These are phyloP conservation scores for Talaromyces borbonicus DNA, from an alignment of 495 filamentous ascomycete genomes.

Conservation along the genomic window DNA sequence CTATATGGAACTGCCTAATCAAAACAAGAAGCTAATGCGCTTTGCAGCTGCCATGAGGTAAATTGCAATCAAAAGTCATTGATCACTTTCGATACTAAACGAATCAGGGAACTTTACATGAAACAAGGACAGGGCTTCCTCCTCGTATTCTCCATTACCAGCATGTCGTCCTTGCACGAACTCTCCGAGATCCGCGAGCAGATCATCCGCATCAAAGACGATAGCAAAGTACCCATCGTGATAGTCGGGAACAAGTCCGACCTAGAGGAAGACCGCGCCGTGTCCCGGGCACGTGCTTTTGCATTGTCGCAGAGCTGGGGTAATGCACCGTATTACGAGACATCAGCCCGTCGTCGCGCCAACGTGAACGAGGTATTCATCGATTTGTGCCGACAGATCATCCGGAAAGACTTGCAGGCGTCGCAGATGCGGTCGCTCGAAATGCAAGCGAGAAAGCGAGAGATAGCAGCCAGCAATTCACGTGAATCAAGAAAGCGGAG, in stretches of 20 bases:
- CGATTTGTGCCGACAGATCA: slow-evolving; percentile 88
- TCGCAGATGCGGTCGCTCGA: slow-evolving; percentile 34
- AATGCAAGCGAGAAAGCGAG: slow-evolving; percentile 24
- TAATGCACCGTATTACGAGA: slow-evolving; percentile 89
- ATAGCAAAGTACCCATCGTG: slow-evolving; percentile 82
- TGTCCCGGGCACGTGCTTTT: slow-evolving; percentile 76
- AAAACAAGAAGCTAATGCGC: slow-evolving; percentile 21
- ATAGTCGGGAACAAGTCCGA: slow-evolving; percentile 98
- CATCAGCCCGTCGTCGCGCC: slow-evolving; percentile 69
- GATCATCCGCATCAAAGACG: slow-evolving; percentile 95
- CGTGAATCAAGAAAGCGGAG: slow-evolving; percentile 25
- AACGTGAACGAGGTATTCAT: slow-evolving; percentile 96
- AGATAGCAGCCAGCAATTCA: slow-evolving; percentile 15
- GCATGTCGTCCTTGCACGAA: slow-evolving; percentile 73
- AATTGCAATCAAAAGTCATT: slow-evolving; percentile 14
- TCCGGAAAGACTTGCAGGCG: slow-evolving; percentile 55
- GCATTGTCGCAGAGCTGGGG: slow-evolving; percentile 82
- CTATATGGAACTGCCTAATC: background rate
- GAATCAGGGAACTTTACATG: slow-evolving; percentile 81
- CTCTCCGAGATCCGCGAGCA: slow-evolving; percentile 84
- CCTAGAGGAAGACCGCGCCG: slow-evolving; percentile 80
- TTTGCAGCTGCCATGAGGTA: slow-evolving; percentile 60
- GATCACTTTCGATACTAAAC: background rate
- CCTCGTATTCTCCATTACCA: slow-evolving; percentile 94
- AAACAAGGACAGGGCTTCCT: slow-evolving; percentile 94